Evolutionary conservation across 108 stramenopile genomes (phyloP).

Genomic region (Stephanodiscus triporus): DNA sequence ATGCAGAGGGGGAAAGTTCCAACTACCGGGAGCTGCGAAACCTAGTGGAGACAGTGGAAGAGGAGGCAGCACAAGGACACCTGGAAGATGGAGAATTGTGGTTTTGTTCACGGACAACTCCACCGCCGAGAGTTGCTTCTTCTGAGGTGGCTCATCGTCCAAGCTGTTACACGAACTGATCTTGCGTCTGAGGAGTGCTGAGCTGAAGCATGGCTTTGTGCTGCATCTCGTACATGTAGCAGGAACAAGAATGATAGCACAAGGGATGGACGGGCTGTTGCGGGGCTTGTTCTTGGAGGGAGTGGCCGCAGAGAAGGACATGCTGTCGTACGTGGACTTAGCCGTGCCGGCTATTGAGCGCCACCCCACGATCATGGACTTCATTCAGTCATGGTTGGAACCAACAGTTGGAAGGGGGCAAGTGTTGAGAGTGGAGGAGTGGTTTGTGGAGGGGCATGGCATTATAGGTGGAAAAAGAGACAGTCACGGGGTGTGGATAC

Average conservation of each 20-base stretch:
- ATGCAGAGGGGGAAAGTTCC: neutral
- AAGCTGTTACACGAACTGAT: neutral
- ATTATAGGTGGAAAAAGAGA: conserved; percentile 22
- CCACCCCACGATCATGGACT: neutral
- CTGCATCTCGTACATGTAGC: conserved; percentile 29
- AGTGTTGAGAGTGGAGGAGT: conserved; percentile 22
- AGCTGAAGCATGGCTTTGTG: neutral
- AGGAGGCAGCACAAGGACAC: neutral
- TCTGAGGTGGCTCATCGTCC: neutral
- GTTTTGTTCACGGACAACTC: neutral
- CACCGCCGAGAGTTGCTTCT: neutral
- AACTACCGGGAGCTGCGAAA: neutral
- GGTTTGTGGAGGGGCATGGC: conserved; percentile 30
- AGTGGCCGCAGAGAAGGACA: conserved; percentile 16
- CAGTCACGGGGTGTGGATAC: conserved; percentile 31
- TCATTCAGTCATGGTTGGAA: conserved; percentile 6
- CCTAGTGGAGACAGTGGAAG: conserved; percentile 1
- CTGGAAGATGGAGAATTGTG: neutral
- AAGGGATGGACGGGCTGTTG: conserved; percentile 36
- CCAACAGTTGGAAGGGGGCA: neutral
- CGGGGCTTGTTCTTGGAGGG: conserved; percentile 25
- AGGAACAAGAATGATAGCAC: conserved; percentile 44
- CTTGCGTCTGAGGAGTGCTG: neutral
- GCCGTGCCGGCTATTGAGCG: conserved; percentile 8
- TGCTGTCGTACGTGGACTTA: conserved; percentile 36